phyloP scores from a whole-genome alignment of 345 rosid species.

The Heritiera littoralis region DNA sequence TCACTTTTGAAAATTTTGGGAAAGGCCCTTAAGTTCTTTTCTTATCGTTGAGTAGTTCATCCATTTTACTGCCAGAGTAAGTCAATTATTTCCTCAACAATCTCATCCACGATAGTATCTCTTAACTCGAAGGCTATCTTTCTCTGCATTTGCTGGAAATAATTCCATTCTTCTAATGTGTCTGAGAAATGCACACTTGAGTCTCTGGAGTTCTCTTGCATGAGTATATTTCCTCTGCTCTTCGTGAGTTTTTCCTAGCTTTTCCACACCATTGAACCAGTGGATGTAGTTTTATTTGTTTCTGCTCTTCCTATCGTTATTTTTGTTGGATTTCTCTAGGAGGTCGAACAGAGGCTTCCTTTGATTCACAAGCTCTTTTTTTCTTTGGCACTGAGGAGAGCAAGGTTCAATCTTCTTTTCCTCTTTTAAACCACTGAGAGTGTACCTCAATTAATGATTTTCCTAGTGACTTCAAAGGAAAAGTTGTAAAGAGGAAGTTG shows the following conservation, averaged over 20 bases:
- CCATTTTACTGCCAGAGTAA: conserved; percentile 6
- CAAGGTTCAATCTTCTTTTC: conserved; percentile 8
- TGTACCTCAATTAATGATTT: conserved; percentile 23
- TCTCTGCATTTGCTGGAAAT: conserved; percentile 11
- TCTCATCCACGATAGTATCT: conserved; percentile 30
- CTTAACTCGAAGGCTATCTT: conserved; percentile 35
- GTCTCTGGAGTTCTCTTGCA: conserved; percentile 16
- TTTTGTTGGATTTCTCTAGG: conserved; percentile 1
- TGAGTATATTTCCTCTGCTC: conserved; percentile 13
- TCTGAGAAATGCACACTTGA: conserved; percentile 16
- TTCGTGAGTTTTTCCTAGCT: conserved; percentile 26
- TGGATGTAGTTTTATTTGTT: background rate
- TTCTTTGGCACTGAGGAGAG: conserved; percentile 19
- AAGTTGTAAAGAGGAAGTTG: conserved; percentile 15
- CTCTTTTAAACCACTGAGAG: conserved; percentile 18
- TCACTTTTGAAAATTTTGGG: background rate
- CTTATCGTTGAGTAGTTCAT: background rate
- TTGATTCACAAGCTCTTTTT: conserved; percentile 22
- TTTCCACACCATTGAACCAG: conserved; percentile 19
- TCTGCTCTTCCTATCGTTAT: background rate
- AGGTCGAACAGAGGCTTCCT: conserved; percentile 23
- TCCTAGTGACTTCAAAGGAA: conserved; percentile 19
- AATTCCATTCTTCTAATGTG: conserved; percentile 24
- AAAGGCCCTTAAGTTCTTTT: background rate
- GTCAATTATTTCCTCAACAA: conserved; percentile 25